Evolutionary conservation across 306 rosid genomes (phyloP), one percentile per base, ranked within the genome.

Genomic region (Fragaria iinumae): DNA sequence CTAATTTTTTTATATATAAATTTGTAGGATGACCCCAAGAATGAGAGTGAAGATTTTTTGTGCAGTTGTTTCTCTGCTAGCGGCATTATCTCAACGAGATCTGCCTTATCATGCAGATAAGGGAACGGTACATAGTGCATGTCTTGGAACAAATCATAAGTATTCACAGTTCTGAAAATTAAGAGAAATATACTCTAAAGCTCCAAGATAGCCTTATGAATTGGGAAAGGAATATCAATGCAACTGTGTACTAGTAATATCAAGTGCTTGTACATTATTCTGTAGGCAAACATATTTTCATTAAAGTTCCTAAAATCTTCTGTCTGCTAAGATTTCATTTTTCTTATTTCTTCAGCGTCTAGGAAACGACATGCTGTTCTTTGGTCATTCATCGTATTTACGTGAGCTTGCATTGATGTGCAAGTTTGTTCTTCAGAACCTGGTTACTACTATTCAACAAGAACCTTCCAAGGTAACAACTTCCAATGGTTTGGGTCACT

Each of bases 361-460:
- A 20, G 88, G 96, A 77, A 90, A 91, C 53, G 88, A 89, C 80
- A 67, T 53, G 59, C 73, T 94, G 74, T 90, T 80, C 83, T 87
- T 83, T 52, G 95, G 90, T 69, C 90, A 89, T 81, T 80, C 83
- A n/a, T 84, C 89, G 49, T 90, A 90, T 81, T 60, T 56, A 57
- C 77, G 84, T 62, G 96, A 92, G 78, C 93, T 94, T 80, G 84
- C 83, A 84, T 89, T 94, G n/a, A 82, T 94, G 78, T 82, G 92
- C 17, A 71, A 86, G 77, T 76, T 67, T 59, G 87, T 90, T 82
- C 91, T 94, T 73, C 87, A 89, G 84, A 86, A 82, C 84, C 83
- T 94, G 67, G 74, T 91, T 74, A 78, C 81, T 79, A 84, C 81
- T 21, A 69, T 94, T 84, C 87, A 88, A 77, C 86, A 92, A 78